Evolutionary conservation across 2,329 filamentous ascomycete species (phyloP), one percentile per base, ranked within the genome.

Genomic region (Curvularia verruculosa): DNA sequence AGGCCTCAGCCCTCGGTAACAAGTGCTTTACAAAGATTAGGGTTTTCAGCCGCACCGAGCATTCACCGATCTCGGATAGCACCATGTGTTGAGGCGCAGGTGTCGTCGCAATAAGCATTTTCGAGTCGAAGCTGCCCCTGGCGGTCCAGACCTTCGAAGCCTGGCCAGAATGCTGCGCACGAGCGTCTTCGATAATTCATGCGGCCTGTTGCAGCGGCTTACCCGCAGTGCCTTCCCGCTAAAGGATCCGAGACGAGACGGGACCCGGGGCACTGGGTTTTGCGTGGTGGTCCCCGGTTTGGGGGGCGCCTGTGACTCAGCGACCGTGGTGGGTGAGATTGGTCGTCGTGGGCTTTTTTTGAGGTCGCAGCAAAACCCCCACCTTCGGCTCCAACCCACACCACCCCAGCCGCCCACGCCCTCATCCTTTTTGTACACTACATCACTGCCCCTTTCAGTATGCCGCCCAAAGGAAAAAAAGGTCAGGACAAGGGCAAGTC

Each of bases 391-490:
- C 13, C 44, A 43, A 55, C 53, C 53, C 55, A 54, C 59, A 54
- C 40, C 52, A 29, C 54, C 56, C 55, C 49, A 52, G 37, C 28
- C 59, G 43, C 59, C 61, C 46, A 51, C 37, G n/a, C 21, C 13
- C 51, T n/a, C 5, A n/a, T 41, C 46, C 28, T 47, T 53, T n/a
- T 50, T 49, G 55, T 49, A 40, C 46, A 56, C 36, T 36, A 55
- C 39, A 49, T 12, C 19, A 24, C 39, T 12, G 6, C 39, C 18
- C 2, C 21, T 12, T 39, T 8, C 45, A 67, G 51, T 8, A 83
- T 83, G 81, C 73, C 80, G 34, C 80, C 81, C 2, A 83, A 83
- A 66, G 72, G 72, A 45, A 79, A 79, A 58, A 82, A 80, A 64
- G 75, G 71, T 49, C 71, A 79, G 51, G 68, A 73, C 26, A 74